These are phyloP conservation scores for Mycena amicta DNA, from an alignment of 768 basidiomycete genomes.

Conservation along the genomic window DNA sequence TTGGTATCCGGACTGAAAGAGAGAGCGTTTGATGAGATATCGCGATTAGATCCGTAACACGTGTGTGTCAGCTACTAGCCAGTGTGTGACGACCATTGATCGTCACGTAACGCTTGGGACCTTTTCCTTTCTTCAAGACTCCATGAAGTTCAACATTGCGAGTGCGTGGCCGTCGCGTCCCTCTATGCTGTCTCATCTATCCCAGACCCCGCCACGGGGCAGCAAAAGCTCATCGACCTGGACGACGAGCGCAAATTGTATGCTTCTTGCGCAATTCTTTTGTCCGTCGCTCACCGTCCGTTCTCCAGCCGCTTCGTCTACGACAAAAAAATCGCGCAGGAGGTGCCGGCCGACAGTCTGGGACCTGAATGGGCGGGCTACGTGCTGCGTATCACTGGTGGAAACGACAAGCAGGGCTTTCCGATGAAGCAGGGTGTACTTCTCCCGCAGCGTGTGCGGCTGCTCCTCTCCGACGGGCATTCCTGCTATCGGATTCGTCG, in stretches of 20 bases:
- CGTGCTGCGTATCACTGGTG: constrained; percentile 94
- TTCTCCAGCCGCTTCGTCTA: constrained; percentile 83
- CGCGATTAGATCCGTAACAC: no score
- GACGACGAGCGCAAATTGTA: constrained; percentile 90
- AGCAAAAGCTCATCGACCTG: constrained; percentile 93
- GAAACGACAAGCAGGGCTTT: constrained; percentile 99
- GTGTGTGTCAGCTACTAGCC: no score
- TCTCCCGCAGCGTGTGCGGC: constrained; percentile 87
- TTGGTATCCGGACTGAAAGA: no score
- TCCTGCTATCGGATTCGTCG: constrained; percentile 96
- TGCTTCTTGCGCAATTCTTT: constrained; percentile 29
- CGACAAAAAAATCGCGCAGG: constrained; percentile 96
- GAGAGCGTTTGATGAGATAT: no score
- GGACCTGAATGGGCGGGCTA: constrained; percentile 98
- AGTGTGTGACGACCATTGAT: no score
- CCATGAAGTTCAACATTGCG: constrained; percentile 97
- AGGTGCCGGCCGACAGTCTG: constrained; percentile 87
- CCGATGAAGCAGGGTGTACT: constrained; percentile 99
- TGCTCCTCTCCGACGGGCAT: constrained; percentile 95
- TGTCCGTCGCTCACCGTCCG: neutral
- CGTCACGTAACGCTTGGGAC: no score
- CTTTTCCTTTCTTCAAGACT: neutral
- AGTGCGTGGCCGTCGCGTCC: constrained; percentile 52
- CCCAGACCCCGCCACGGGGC: constrained; percentile 92
- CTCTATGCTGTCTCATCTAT: constrained; percentile 22